Percentiles rank a stretch among this genome's conserved stretches.
phyloP scores from a whole-genome alignment of 176 grass and related monocot species.

The Bonia amplexicaulis region DNA sequence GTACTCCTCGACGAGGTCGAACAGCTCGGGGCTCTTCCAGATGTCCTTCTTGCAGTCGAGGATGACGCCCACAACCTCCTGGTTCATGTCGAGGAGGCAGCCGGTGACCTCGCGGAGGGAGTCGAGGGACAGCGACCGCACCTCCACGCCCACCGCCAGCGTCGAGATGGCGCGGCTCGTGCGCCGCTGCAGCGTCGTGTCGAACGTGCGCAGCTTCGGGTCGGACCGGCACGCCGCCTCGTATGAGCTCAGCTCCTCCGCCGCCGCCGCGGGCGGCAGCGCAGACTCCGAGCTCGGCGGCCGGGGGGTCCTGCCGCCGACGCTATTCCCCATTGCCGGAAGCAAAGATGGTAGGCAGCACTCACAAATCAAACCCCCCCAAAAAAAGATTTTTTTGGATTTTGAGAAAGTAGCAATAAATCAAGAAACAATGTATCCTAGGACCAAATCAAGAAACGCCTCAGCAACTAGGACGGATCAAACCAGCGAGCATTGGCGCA shows the following conservation, averaged over 20 bases:
- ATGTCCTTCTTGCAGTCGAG: slow-evolving; percentile 95
- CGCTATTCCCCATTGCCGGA: slow-evolving; percentile 48
- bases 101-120: slow-evolving; percentile 85
- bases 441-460: not conserved
- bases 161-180: slow-evolving; percentile 81
- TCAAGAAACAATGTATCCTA: not conserved
- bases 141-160: slow-evolving; percentile 82
- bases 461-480: slow-evolving; percentile 19
- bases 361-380: slow-evolving; percentile 16
- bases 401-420: not conserved
- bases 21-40: slow-evolving; percentile 80
- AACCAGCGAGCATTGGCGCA: slow-evolving; percentile 13
- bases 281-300: slow-evolving; percentile 14
- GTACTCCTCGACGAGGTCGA: slow-evolving; percentile 90
- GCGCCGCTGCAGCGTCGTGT: slow-evolving; percentile 74
- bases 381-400: not conserved
- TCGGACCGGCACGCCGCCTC: slow-evolving; percentile 82
- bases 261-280: slow-evolving; percentile 33
- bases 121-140: slow-evolving; percentile 69
- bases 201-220: slow-evolving; percentile 84
- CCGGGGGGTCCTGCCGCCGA: slow-evolving; percentile 20
- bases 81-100: slow-evolving; percentile 97
- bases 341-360: not conserved
- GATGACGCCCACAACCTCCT: slow-evolving; percentile 88
- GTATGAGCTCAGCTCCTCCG: slow-evolving; percentile 77